Percentiles rank a stretch among this genome's conserved stretches.
These are phyloP conservation scores for Ogataea wickerhamii DNA, from an alignment of 805 yeast species.

Conservation along the genomic window DNA sequence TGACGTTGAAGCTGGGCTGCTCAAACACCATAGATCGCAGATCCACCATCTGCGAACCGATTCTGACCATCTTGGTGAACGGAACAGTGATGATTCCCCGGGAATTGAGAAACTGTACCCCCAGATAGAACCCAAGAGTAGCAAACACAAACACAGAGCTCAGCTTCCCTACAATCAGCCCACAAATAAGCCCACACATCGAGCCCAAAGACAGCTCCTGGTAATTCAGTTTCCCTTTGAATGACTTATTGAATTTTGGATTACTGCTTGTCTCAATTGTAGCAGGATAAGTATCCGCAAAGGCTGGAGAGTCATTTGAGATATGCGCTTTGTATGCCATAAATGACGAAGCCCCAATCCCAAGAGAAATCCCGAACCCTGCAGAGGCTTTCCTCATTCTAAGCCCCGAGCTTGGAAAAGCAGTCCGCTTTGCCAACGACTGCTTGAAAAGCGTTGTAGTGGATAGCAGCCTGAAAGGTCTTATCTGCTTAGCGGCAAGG, in stretches of 20 bases:
- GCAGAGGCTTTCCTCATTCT: conserved; percentile 3
- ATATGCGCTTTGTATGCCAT: conserved; percentile 18
- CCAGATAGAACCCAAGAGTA: conserved; percentile 42
- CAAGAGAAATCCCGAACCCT: conserved; percentile 16
- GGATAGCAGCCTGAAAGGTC: background rate
- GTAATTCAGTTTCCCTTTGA: conserved; percentile 52
- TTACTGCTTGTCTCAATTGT: conserved; percentile 1
- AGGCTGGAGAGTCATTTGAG: conserved; percentile 20
- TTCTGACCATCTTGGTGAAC: conserved; percentile 33
- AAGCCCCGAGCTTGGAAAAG: conserved; percentile 1
- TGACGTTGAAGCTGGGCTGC: conserved; percentile 58
- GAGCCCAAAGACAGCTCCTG: conserved; percentile 63
- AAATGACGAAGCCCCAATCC: conserved; percentile 20
- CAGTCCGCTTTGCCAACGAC: background rate
- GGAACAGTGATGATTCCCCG: conserved; percentile 49
- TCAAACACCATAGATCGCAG: conserved; percentile 50
- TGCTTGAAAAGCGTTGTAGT: background rate
- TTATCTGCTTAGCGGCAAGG: background rate
- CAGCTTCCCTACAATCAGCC: conserved; percentile 59
- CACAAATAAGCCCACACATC: conserved; percentile 54
- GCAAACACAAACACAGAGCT: conserved; percentile 50
- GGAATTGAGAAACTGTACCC: conserved; percentile 52
- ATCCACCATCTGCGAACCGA: conserved; percentile 42
- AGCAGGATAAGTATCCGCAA: too few relatives aligned
- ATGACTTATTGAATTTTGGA: conserved; percentile 33